These are phyloP conservation scores for Rhizophora apiculata DNA, from an alignment of 345 rosid species.

Conservation along the genomic window DNA sequence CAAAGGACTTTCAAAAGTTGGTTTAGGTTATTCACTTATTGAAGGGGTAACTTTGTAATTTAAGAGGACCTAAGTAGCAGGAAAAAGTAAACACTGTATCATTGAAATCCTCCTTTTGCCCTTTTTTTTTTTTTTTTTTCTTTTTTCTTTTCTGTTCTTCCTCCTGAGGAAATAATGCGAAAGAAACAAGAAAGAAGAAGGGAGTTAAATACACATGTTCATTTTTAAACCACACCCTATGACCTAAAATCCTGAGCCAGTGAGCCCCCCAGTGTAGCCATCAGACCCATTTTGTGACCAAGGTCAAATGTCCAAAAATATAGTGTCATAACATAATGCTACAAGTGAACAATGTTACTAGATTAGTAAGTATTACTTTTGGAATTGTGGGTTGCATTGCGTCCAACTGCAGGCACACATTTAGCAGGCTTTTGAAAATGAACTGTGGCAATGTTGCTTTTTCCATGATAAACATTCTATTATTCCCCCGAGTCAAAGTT, in stretches of 20 bases:
- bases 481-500: conserved; percentile 40
- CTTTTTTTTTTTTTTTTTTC: not conserved
- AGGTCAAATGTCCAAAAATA: conserved; percentile 17
- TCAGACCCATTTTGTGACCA: conserved; percentile 1
- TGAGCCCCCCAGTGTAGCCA: conserved; percentile 23
- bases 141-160: not conserved
- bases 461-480: conserved; percentile 30
- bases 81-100: not conserved
- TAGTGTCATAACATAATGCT: not conserved
- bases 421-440: conserved; percentile 37
- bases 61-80: not conserved
- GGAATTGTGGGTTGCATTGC: conserved; percentile 13
- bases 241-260: conserved; percentile 23
- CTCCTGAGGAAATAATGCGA: not conserved
- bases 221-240: conserved; percentile 3
- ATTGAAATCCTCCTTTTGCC: conserved; percentile 8
- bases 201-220: not conserved
- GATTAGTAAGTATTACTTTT: not conserved
- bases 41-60: conserved; percentile 33
- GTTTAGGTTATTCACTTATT: conserved; percentile 31
- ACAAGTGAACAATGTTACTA: not conserved
- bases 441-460: conserved; percentile 13
- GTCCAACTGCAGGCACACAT: conserved; percentile 5
- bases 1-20: conserved; percentile 35
- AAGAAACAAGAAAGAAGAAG: no score